These are phyloP conservation scores for Coriolopsis trogii DNA, from an alignment of 1,284 basidiomycete genomes.

Conservation along the genomic window DNA sequence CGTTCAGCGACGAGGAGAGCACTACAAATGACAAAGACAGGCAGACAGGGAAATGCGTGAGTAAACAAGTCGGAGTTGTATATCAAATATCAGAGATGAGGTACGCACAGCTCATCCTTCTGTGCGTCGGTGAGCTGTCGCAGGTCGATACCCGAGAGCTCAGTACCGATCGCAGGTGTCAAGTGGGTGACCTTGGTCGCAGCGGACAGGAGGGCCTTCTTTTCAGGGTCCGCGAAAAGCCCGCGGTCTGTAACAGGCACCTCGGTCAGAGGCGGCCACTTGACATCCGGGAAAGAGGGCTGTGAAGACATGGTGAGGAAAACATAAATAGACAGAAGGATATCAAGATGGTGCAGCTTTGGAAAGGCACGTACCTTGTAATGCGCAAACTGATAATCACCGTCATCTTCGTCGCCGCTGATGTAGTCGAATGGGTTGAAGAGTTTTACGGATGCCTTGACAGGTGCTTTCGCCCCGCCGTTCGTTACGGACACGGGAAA, in stretches of 20 bases:
- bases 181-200: conserved; percentile 61
- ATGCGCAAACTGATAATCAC: conserved; percentile 55
- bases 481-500: conserved; percentile 15
- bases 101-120: conserved; percentile 66
- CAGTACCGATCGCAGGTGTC: conserved; percentile 68
- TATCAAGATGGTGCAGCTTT: background rate
- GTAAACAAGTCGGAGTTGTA: too few relatives aligned
- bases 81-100: too few relatives aligned
- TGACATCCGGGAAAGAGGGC: conserved; percentile 66
- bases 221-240: conserved; percentile 58
- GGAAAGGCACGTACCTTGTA: conserved; percentile 52
- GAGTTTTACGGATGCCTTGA: conserved; percentile 26
- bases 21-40: conserved; percentile 35
- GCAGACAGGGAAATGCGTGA: conserved; percentile 10
- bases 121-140: conserved; percentile 58
- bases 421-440: conserved; percentile 71
- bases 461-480: conserved; percentile 21
- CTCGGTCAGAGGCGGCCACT: conserved; percentile 66
- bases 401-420: conserved; percentile 50
- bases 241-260: conserved; percentile 68
- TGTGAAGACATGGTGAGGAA: too few relatives aligned
- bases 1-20: conserved; percentile 71
- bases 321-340: background rate
- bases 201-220: conserved; percentile 57
- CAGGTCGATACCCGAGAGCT: conserved; percentile 64